Evolutionary conservation across 2,329 filamentous ascomycete genomes (phyloP).

Genomic region (Orbilia quercus): DNA sequence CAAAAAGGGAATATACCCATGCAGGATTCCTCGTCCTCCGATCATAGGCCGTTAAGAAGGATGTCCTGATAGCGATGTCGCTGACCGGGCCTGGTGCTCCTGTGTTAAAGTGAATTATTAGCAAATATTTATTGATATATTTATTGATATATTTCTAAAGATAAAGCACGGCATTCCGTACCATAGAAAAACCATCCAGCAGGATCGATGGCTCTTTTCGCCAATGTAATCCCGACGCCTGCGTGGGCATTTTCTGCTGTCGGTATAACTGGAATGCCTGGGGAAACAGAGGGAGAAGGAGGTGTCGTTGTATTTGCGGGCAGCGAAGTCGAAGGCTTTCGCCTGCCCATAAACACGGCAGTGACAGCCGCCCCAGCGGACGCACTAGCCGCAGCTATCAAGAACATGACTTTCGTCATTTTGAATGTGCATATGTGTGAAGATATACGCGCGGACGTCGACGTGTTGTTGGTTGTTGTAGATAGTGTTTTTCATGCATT

Average conservation of each 20-base stretch:
- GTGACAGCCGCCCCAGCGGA: conserved; percentile 80
- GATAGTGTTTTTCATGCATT: too few relatives aligned
- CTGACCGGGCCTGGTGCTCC: conserved; percentile 89
- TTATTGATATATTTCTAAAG: too few relatives aligned
- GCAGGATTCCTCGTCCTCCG: conserved; percentile 88
- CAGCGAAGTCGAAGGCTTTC: conserved; percentile 62
- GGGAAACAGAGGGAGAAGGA: conserved; percentile 59
- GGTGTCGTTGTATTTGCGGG: conserved; percentile 59
- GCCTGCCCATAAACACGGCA: conserved; percentile 67
- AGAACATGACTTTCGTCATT: conserved; percentile 82
- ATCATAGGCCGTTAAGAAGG: conserved; percentile 88
- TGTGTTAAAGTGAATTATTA: conserved; percentile 16
- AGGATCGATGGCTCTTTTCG: conserved; percentile 71
- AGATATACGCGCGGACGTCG: too few relatives aligned
- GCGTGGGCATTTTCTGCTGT: conserved; percentile 55
- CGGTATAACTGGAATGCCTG: neutral
- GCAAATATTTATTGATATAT: neutral
- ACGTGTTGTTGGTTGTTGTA: too few relatives aligned
- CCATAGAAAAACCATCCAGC: conserved; percentile 81
- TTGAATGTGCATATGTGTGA: neutral
- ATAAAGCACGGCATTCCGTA: conserved; percentile 28
- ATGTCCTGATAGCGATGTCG: conserved; percentile 80
- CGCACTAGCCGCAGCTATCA: conserved; percentile 80
- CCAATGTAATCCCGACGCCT: conserved; percentile 57
- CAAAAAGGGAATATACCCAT: conserved; percentile 70